Evolutionary conservation across 495 filamentous ascomycete genomes (phyloP), one percentile per base, ranked within the genome.

Genomic region (Talaromyces proteolyticus): DNA sequence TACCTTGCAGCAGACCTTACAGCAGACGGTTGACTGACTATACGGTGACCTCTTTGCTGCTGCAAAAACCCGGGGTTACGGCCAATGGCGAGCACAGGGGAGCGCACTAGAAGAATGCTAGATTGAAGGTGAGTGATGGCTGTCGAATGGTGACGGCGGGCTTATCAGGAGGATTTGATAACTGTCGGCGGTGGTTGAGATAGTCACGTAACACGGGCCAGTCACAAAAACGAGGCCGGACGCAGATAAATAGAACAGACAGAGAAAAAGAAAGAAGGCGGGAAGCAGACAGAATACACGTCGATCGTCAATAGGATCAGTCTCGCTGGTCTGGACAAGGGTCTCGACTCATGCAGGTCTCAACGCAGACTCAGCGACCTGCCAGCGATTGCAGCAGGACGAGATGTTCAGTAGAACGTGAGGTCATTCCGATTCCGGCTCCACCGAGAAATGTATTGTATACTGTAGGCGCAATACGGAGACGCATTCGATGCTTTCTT

Each of bases 301-400:
- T 34, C 29, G 29, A 34, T 34, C 29, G n/a, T n/a, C n/a, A n/a
- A n/a, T n/a, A n/a, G n/a, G n/a, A n/a, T n/a, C n/a, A n/a, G n/a
- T n/a, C n/a, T n/a, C n/a, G n/a, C 20, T 22, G 22, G 42, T 25
- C 20, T 22, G 42, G 42, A 6, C 42, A n/a, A 24, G 21, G 43
- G 29, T 45, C 21, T 45, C 25, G 43, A 25, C 23, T n/a, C 23
- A 24, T 24, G 42, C 21, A 44, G 23, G 42, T 24, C n/a, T n/a
- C n/a, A n/a, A n/a, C n/a, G n/a, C n/a, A n/a, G 29, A 34, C 8
- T 34, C 29, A 34, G 29, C 29, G 19, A 42, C 52, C 56, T 20
- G 53, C 61, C 7, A 66, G 51, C 23, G 58, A 61, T 40, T 66
- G 58, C 45, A 66, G 45, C 39, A 66, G 46, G 50, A 66, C 57